These are phyloP conservation scores for Besnoitia besnoiti DNA, from an alignment of 169 alveolate species.

Conservation along the genomic window DNA sequence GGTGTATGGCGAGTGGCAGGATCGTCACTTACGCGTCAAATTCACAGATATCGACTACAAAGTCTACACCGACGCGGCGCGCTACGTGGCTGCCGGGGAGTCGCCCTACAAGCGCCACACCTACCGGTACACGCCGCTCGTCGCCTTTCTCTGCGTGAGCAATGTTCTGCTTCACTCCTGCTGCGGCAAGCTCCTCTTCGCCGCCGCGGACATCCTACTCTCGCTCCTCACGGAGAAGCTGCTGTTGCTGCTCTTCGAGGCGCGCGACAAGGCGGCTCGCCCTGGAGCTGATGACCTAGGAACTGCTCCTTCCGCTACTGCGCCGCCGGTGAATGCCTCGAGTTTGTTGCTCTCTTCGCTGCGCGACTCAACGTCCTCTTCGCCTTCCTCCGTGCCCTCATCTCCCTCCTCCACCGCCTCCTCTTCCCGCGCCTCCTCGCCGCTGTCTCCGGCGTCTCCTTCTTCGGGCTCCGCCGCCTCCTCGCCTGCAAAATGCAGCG, in stretches of 20 bases:
- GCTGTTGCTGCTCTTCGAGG: neutral
- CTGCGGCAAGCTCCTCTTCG: neutral
- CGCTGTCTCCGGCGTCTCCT: neutral
- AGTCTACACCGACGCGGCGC: constrained; percentile 97
- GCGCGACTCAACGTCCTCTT: neutral
- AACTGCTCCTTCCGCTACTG: neutral
- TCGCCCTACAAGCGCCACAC: constrained; percentile 97
- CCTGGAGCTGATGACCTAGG: neutral
- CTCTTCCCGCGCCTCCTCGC: neutral
- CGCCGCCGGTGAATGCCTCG: neutral
- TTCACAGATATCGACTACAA: constrained; percentile 98
- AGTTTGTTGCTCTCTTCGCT: neutral
- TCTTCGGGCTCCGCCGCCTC: neutral
- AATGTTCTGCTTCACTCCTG: neutral
- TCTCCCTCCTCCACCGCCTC: neutral
- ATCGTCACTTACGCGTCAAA: constrained; percentile 77
- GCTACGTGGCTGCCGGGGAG: constrained; percentile 88
- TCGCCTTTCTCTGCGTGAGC: constrained; percentile 60
- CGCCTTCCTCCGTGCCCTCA: neutral
- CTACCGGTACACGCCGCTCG: constrained; percentile 97
- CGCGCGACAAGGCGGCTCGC: neutral
- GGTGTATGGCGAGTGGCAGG: constrained; percentile 69
- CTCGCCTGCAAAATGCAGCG: neutral
- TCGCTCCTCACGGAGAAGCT: neutral
- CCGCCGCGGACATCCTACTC: neutral